These are phyloP conservation scores for Cucurbita moschata DNA, from an alignment of 306 rosid species.

Conservation along the genomic window DNA sequence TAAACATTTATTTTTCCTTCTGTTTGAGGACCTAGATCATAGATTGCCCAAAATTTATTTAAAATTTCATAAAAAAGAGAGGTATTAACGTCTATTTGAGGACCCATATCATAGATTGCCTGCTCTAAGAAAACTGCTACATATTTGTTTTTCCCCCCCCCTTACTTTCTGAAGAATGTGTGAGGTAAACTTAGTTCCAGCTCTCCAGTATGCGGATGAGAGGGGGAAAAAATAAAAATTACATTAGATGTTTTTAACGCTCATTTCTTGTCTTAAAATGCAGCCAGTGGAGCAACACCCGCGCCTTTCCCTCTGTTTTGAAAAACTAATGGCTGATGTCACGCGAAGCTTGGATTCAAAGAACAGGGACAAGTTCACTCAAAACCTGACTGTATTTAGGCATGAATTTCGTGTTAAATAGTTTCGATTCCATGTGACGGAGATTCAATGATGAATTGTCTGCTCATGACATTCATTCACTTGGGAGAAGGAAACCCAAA, in stretches of 20 bases:
- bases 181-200: neutral
- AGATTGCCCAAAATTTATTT: too few species aligned
- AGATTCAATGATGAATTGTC: neutral
- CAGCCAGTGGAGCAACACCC: conserved; percentile 48
- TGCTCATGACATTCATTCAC: neutral
- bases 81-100: too few species aligned
- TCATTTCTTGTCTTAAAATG: conserved; percentile 1
- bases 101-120: neutral
- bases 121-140: neutral
- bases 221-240: neutral
- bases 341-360: conserved; percentile 53
- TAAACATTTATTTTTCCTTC: too few species aligned
- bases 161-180: neutral
- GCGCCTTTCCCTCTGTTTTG: conserved; percentile 41
- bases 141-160: neutral
- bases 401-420: conserved; percentile 43
- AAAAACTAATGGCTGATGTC: conserved; percentile 44
- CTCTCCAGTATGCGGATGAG: neutral
- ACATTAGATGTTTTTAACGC: too few species aligned
- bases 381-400: conserved; percentile 41
- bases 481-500: neutral
- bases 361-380: conserved; percentile 49
- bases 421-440: neutral
- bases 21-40: too few species aligned
- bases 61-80: too few species aligned